phyloP scores from a whole-genome alignment of 768 basidiomycete genomes.

The Hemileccinum rubropunctum region DNA sequence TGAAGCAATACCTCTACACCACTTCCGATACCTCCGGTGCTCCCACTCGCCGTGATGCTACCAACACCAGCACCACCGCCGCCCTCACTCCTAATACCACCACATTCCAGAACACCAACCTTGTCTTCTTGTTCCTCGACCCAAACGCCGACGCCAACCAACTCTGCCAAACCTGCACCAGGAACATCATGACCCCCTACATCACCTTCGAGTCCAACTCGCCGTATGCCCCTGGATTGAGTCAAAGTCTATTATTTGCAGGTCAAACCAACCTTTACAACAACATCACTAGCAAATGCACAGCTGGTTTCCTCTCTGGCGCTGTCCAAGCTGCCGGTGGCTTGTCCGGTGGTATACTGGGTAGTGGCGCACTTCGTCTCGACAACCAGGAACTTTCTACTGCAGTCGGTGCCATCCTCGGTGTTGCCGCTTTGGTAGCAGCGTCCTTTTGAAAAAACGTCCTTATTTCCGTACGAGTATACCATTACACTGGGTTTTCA shows the following conservation, averaged over 20 bases:
- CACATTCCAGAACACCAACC: conserved; percentile 54
- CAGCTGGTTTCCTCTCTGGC: conserved; percentile 63
- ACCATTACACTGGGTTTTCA: conserved; percentile 16
- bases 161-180: conserved; percentile 84
- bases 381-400: conserved; percentile 26
- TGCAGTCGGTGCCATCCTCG: conserved; percentile 31
- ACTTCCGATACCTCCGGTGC: conserved; percentile 17
- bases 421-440: conserved; percentile 32
- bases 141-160: conserved; percentile 42
- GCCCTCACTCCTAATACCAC: conserved; percentile 49
- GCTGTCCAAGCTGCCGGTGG: conserved; percentile 69
- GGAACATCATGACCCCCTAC: conserved; percentile 72
- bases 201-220: conserved; percentile 66
- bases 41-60: conserved; percentile 24
- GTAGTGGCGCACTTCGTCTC: conserved; percentile 26
- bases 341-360: conserved; percentile 38
- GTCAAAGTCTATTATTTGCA: conserved; percentile 58
- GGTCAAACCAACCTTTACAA: conserved; percentile 67
- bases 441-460: conserved; percentile 23
- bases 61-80: conserved; percentile 21
- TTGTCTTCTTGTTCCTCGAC: conserved; percentile 79
- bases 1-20: conserved; percentile 27
- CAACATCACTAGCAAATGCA: conserved; percentile 62
- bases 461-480: conserved; percentile 11
- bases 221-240: conserved; percentile 77